Conservation (phyloP, 352 stramenopile species). For the Pythium phragmitis region DNA sequence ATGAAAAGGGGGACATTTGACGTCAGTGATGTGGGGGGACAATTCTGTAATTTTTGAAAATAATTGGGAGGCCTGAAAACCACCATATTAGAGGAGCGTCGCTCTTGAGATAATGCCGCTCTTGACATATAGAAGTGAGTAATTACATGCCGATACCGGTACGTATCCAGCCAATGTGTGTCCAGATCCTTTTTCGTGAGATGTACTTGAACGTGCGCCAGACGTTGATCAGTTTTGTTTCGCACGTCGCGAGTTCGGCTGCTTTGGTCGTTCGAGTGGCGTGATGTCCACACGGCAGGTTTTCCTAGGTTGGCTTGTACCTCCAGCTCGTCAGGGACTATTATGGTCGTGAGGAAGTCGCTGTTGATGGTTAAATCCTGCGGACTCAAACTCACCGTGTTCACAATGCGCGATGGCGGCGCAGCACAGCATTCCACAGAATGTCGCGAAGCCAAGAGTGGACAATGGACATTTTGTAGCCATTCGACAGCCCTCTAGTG, state of each 20-base stretch:
- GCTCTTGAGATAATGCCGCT: too few species aligned
- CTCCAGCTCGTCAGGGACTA: constrained; percentile 25
- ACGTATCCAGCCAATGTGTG: too few species aligned
- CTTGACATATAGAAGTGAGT: too few species aligned
- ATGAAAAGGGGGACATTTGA: too few species aligned
- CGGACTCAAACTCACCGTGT: constrained; percentile 24
- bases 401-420: constrained; percentile 10
- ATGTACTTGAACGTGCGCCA: constrained; percentile 22
- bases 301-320: constrained; percentile 18
- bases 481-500: neutral
- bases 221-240: constrained; percentile 11
- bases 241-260: constrained; percentile 16
- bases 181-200: constrained; percentile 22
- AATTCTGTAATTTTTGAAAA: too few species aligned
- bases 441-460: constrained; percentile 14
- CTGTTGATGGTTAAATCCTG: constrained; percentile 11
- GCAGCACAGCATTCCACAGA: constrained; percentile 8
- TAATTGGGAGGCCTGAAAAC: too few species aligned
- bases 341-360: constrained; percentile 24
- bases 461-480: constrained; percentile 7
- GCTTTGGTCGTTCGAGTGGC: constrained; percentile 10
- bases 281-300: constrained; percentile 19
- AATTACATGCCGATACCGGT: too few species aligned
- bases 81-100: too few species aligned
- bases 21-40: too few species aligned